These are phyloP conservation scores for Suillus placidus DNA, from an alignment of 768 basidiomycete species.

Conservation along the genomic window DNA sequence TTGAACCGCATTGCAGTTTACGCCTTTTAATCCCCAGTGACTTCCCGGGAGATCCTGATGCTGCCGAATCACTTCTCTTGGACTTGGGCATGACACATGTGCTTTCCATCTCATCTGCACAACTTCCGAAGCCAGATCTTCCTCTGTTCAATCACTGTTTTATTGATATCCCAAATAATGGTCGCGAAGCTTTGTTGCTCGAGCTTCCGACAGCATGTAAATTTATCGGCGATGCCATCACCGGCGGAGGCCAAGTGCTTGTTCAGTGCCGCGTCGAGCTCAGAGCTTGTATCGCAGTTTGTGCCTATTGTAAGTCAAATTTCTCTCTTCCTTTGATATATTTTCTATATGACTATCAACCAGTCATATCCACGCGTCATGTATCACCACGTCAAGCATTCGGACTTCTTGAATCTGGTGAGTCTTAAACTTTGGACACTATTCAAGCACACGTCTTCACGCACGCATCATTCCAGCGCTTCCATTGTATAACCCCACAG, in stretches of 20 bases:
- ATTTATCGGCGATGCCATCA: slow-evolving; percentile 48
- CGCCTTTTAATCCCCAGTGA: slow-evolving; percentile 40
- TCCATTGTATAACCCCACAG: slow-evolving; percentile 56
- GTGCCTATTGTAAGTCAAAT: slow-evolving; percentile 51
- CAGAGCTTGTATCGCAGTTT: slow-evolving; percentile 54
- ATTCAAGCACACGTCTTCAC: background rate
- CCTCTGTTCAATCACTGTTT: slow-evolving; percentile 42
- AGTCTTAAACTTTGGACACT: slow-evolving; percentile 7
- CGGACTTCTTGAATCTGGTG: slow-evolving; percentile 46
- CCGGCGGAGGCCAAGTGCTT: slow-evolving; percentile 48
- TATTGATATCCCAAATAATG: slow-evolving; percentile 42
- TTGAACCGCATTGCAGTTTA: background rate
- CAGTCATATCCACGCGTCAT: slow-evolving; percentile 51
- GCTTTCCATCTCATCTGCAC: slow-evolving; percentile 57
- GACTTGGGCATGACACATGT: slow-evolving; percentile 58
- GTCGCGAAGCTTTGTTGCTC: slow-evolving; percentile 45
- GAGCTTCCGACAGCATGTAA: slow-evolving; percentile 48
- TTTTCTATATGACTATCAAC: slow-evolving; percentile 1
- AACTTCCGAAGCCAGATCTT: slow-evolving; percentile 37
- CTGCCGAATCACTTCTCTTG: slow-evolving; percentile 51
- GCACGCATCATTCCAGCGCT: slow-evolving; percentile 38
- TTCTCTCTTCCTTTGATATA: background rate
- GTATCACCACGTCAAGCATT: slow-evolving; percentile 44
- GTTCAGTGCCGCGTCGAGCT: slow-evolving; percentile 58
- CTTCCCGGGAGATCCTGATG: slow-evolving; percentile 55